A percentile compares a stretch with the other conserved stretches of the same genome.
These are phyloP conservation scores for Conticribra weissflogii DNA, from an alignment of 108 stramenopile genomes.

Conservation along the genomic window DNA sequence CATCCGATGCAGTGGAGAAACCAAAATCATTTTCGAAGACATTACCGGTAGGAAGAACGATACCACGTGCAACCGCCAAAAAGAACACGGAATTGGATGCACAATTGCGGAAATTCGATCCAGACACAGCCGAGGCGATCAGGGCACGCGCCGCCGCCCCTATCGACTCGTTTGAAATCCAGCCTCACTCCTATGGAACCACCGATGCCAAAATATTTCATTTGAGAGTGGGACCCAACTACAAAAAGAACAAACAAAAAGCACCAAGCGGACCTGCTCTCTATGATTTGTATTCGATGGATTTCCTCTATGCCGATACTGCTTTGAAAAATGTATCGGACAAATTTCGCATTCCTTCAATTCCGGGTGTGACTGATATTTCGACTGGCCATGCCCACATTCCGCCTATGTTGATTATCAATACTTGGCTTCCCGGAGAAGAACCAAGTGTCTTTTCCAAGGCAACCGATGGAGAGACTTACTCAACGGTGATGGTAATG, in stretches of 20 bases:
- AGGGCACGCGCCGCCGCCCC: conserved; percentile 21
- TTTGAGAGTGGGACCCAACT: conserved; percentile 52
- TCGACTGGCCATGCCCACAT: conserved; percentile 54
- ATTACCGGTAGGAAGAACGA: conserved; percentile 31
- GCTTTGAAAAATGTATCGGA: conserved; percentile 36
- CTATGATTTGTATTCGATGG: conserved; percentile 50
- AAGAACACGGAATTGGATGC: conserved; percentile 22
- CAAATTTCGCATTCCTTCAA: conserved; percentile 41
- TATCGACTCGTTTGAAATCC: conserved; percentile 4
- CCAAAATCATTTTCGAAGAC: conserved; percentile 9
- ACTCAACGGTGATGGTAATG: conserved; percentile 53
- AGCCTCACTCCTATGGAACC: conserved; percentile 40
- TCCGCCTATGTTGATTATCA: conserved; percentile 57
- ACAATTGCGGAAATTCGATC: conserved; percentile 9
- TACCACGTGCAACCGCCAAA: conserved; percentile 30
- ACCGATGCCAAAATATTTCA: conserved; percentile 36
- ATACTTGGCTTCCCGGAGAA: conserved; percentile 48
- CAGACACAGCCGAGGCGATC: conserved; percentile 23
- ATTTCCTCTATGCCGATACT: conserved; percentile 39
- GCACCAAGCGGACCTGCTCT: conserved; percentile 51
- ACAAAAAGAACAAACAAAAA: conserved; percentile 53
- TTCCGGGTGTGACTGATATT: conserved; percentile 54
- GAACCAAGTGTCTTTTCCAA: conserved; percentile 52
- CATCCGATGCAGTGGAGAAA: conserved; percentile 2
- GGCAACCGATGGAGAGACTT: conserved; percentile 40